Evolutionary conservation across 2,329 filamentous ascomycete genomes (phyloP).

Genomic region (Neopestalotiopsis sp.): DNA sequence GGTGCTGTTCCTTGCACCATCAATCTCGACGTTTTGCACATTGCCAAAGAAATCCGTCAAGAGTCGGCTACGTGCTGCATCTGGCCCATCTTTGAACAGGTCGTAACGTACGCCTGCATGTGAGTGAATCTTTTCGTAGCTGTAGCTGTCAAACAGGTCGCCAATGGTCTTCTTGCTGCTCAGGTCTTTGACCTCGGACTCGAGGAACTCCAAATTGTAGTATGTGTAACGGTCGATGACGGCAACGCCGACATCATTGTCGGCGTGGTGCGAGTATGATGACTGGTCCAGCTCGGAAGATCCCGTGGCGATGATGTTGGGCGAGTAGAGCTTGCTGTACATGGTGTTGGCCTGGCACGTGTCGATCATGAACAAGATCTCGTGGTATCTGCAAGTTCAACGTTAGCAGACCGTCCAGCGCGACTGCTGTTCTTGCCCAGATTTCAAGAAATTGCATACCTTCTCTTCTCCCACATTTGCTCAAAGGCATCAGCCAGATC

Average conservation of each 20-base stretch:
- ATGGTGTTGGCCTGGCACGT: conserved; percentile 99
- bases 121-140: conserved; percentile 92
- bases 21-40: conserved; percentile 94
- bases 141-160: conserved; percentile 95
- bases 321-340: conserved; percentile 97
- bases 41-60: conserved; percentile 99
- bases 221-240: conserved; percentile 99
- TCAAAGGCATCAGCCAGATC: conserved; percentile 97
- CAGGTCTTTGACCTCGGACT: conserved; percentile 85
- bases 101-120: conserved; percentile 93
- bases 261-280: conserved; percentile 96
- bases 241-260: conserved; percentile 96
- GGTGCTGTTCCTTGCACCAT: conserved; percentile 61
- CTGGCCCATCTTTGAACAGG: conserved; percentile 85
- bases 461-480: conserved; percentile 99
- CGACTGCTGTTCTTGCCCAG: background rate
- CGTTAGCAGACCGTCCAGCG: background rate
- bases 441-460: conserved; percentile 50
- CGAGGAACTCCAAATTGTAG: conserved; percentile 96
- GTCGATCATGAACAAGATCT: conserved; percentile 99
- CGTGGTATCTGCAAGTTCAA: conserved; percentile 73
- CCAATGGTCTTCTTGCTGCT: conserved; percentile 88
- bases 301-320: conserved; percentile 98
- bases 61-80: conserved; percentile 76
- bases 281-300: conserved; percentile 95